Conservation (phyloP, 202 grass and related monocot species). For the Sporobolus alterniflorus region DNA sequence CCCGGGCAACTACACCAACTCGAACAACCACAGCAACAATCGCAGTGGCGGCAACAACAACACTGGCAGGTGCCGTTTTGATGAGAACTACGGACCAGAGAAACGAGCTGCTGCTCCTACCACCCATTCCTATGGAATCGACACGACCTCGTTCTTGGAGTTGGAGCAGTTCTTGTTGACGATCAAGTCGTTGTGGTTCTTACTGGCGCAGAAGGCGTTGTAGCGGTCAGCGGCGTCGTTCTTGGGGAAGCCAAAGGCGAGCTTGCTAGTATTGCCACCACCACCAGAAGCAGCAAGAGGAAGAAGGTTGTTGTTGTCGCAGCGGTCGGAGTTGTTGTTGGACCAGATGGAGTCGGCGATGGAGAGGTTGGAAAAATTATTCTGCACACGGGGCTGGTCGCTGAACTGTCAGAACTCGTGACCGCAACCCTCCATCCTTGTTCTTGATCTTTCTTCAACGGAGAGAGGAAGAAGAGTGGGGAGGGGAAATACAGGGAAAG, state of each 20-base stretch:
- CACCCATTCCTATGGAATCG: too few species aligned
- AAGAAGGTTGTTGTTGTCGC: constrained; percentile 11
- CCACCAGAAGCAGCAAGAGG: too few species aligned
- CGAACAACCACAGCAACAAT: too few species aligned
- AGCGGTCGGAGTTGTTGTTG: constrained; percentile 39
- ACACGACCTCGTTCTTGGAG: too few species aligned
- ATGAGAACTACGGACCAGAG: too few species aligned
- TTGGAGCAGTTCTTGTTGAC: neutral
- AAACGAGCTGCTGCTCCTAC: too few species aligned
- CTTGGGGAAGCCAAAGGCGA: constrained; percentile 75
- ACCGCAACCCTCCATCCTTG: constrained; percentile 61
- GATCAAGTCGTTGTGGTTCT: constrained; percentile 2
- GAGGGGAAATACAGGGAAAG: too few species aligned
- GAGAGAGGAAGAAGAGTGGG: too few species aligned
- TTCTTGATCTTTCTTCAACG: neutral
- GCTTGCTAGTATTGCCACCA: constrained; percentile 60
- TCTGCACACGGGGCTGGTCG: constrained; percentile 90
- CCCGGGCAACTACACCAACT: too few species aligned
- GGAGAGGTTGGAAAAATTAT: constrained; percentile 59
- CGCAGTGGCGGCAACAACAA: too few species aligned
- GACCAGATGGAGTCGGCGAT: constrained; percentile 40
- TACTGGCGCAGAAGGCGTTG: constrained; percentile 38
- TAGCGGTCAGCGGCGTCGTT: constrained; percentile 64
- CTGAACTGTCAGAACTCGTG: constrained; percentile 97
- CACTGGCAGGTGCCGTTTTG: too few species aligned